Percentiles rank a stretch among this genome's conserved stretches.
These are phyloP conservation scores for Xylariaceae sp. DNA, from an alignment of 2,329 filamentous ascomycete genomes.

Conservation along the genomic window DNA sequence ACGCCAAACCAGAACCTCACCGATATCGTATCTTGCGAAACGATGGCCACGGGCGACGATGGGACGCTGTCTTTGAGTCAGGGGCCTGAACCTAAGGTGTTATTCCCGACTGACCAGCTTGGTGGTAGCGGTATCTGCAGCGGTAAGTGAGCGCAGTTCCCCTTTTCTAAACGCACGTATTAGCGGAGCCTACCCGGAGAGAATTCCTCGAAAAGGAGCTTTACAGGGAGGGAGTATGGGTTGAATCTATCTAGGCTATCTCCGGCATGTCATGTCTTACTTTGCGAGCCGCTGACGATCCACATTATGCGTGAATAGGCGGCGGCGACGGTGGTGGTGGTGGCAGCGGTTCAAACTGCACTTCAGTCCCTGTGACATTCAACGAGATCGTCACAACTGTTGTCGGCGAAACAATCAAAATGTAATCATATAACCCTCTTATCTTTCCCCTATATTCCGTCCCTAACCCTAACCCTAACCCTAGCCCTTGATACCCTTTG, in stretches of 20 bases:
- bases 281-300: neutral
- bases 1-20: constrained; percentile 30
- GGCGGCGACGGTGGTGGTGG: neutral
- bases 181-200: neutral
- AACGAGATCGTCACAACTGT: constrained; percentile 40
- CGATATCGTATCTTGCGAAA: constrained; percentile 42
- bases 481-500: neutral
- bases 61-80: constrained; percentile 42
- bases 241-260: too few species aligned
- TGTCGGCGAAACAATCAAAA: constrained; percentile 43
- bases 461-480: neutral
- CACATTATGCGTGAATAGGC: neutral
- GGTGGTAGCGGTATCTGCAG: constrained; percentile 16
- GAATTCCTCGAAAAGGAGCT: too few species aligned
- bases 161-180: neutral
- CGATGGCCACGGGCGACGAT: constrained; percentile 36
- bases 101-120: constrained; percentile 29
- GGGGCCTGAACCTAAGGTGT: constrained; percentile 36
- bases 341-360: constrained; percentile 16
- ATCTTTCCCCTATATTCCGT: neutral
- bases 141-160: constrained; percentile 4
- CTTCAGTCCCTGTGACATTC: constrained; percentile 41
- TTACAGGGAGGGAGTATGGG: too few species aligned
- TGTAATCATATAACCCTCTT: constrained; percentile 37
- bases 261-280: neutral